Percentiles rank a stretch among this genome's conserved stretches.
Conservation (phyloP, 371 early-diverging fungal species). For the Mucor piriformis region DNA sequence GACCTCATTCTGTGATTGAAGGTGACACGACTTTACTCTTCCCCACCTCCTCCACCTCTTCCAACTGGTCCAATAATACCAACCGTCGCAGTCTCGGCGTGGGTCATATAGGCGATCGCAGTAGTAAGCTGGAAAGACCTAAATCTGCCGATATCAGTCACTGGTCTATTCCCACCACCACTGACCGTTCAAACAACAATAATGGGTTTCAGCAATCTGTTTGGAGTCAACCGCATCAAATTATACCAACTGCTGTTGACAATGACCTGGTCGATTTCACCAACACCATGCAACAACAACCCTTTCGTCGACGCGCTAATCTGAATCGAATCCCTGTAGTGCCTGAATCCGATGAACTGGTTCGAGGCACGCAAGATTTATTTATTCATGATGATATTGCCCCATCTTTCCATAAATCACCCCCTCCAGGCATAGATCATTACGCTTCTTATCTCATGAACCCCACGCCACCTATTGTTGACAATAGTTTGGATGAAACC, state of each 20-base stretch:
- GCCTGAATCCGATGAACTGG: constrained; percentile 52
- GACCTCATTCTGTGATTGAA: constrained; percentile 43
- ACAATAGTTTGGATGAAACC: constrained; percentile 33
- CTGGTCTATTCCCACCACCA: constrained; percentile 57
- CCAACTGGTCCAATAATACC: constrained; percentile 16
- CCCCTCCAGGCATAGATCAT: constrained; percentile 18
- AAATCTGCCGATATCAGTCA: constrained; percentile 68
- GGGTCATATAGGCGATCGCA: constrained; percentile 35
- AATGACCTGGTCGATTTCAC: constrained; percentile 33
- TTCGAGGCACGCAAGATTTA: constrained; percentile 10
- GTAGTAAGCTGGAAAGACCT: constrained; percentile 41
- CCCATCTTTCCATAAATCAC: constrained; percentile 14
- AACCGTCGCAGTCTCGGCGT: constrained; percentile 16
- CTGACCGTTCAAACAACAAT: constrained; percentile 3
- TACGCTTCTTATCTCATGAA: constrained; percentile 19
- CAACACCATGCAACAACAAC: constrained; percentile 27
- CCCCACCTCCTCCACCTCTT: constrained; percentile 5
- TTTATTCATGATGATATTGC: constrained; percentile 12
- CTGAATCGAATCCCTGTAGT: constrained; percentile 57
- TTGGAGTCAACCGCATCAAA: constrained; percentile 27
- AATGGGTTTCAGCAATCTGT: constrained; percentile 47
- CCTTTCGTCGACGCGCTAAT: constrained; percentile 44
- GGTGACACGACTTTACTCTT: constrained; percentile 27
- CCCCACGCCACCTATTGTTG: constrained; percentile 1
- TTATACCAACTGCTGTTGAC: constrained; percentile 9